Evolutionary conservation across 169 alveolate species (phyloP), one percentile per base, ranked within the genome.

Genomic region (Plasmodium inui): DNA sequence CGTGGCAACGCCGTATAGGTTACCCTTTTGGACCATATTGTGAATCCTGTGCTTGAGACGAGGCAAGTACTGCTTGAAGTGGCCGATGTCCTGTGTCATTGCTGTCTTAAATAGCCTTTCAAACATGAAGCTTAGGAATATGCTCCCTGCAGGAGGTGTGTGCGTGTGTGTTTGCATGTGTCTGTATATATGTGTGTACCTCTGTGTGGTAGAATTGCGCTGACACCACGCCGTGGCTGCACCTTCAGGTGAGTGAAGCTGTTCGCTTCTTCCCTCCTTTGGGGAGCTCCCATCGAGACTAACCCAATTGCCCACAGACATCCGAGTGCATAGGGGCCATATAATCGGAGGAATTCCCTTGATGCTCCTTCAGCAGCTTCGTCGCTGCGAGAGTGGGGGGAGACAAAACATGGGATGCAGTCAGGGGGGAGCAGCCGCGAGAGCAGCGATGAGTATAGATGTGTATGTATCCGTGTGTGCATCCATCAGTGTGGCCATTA

Each of bases 291-390:
- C 70, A 39, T n/a, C 32, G n/a, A 0, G 2, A 70, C 46, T 14
- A 37, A 85, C 93, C 93, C 78, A 85, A 26, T 34, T 85, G 93
- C 5, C 80, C 70, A 19, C 93, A 85, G 19, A 85, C 93, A 74
- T 85, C 93, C 12, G 84, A 34, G 76, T 85, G 84, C 83, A 53
- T 19, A 7, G 93, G 93, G 8, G 85, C 32, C 39, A 85, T 9
- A 22, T 85, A 85, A 46, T 85, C 30, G 2, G 22, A 9, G 1
- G 71, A 4, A 9, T 10, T 32, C 7, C 61, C 84, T n/a, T 73
- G 61, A 37, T 85, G 74, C 57, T 73, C 70, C 61, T 85, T 85
- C 39, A 85, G 50, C 26, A 80, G n/a, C 30, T 39, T 80, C 28
- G 10, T 39, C n/a, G n/a, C 86, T 80, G 61, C 28, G 28, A 5